Conservation (phyloP, 1,284 basidiomycete species). For the Rhodotorula sp. region DNA sequence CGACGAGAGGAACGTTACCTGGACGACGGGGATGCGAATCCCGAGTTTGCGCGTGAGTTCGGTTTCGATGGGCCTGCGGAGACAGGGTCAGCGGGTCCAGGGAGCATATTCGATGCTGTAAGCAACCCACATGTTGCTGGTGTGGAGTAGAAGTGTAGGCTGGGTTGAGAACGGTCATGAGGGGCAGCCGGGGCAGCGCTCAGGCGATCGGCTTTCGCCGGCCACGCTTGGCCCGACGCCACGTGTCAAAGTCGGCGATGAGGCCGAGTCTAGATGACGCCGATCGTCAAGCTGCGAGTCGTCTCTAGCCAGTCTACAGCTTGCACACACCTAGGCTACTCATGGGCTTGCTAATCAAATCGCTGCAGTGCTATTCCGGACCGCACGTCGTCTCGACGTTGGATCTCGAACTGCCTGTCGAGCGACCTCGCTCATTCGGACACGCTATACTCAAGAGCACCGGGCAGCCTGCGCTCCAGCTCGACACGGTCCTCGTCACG, state of each 20-base stretch:
- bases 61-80: conserved; percentile 46
- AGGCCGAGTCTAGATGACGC: too few relatives aligned
- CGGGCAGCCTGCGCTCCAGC: conserved; percentile 39
- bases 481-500: conserved; percentile 51
- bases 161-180: too few relatives aligned
- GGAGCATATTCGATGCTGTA: not conserved
- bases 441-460: conserved; percentile 46
- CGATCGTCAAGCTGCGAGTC: too few relatives aligned
- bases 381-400: conserved; percentile 28
- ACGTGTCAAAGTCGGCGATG: too few relatives aligned
- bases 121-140: too few relatives aligned
- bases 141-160: too few relatives aligned
- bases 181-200: too few relatives aligned
- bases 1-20: conserved; percentile 9
- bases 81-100: not conserved
- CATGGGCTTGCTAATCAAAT: not conserved
- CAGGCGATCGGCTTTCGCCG: too few relatives aligned
- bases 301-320: too few relatives aligned
- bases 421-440: conserved; percentile 11
- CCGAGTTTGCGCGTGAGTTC: conserved; percentile 49
- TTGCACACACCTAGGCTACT: too few relatives aligned
- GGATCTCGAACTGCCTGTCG: conserved; percentile 29
- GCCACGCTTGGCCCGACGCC: too few relatives aligned
- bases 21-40: conserved; percentile 47
- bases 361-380: conserved; percentile 3